Conservation (phyloP, 345 rosid species). For the Ailanthus altissimus region DNA sequence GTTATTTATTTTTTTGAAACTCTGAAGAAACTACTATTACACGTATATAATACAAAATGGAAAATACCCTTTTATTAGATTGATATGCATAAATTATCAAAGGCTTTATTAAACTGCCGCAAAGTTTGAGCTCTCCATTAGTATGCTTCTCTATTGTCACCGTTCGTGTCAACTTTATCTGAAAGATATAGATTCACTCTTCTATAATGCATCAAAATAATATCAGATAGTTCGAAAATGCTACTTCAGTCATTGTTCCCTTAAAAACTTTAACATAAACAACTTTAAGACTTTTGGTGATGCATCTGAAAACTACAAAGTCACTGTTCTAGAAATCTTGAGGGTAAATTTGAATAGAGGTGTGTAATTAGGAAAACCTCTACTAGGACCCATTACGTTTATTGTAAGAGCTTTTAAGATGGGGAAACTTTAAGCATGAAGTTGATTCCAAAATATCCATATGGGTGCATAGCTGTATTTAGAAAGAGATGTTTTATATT, state of each 20-base stretch:
- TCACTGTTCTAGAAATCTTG: constrained; percentile 20
- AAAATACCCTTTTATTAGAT: constrained; percentile 1
- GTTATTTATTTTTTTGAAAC: too few relatives aligned
- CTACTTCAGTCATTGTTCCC: constrained; percentile 19
- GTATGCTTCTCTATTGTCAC: not conserved
- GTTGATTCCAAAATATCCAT: constrained; percentile 41
- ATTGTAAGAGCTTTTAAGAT: constrained; percentile 39
- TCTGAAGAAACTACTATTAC: too few relatives aligned
- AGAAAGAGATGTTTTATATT: constrained; percentile 36
- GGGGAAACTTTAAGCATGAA: constrained; percentile 41
- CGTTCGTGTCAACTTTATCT: not conserved
- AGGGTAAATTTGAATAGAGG: too few relatives aligned
- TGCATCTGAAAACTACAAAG: constrained; percentile 18
- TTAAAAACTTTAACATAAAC: constrained; percentile 37
- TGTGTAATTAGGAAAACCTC: constrained; percentile 18
- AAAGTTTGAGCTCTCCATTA: constrained; percentile 1
- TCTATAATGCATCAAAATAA: constrained; percentile 25
- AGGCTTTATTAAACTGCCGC: constrained; percentile 1
- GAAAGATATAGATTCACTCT: constrained; percentile 25
- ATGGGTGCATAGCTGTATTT: constrained; percentile 30
- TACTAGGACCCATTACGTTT: constrained; percentile 19
- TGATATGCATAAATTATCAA: not conserved
- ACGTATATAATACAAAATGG: too few relatives aligned
- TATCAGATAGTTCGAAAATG: constrained; percentile 29
- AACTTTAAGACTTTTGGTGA: constrained; percentile 31